These are phyloP conservation scores for Aspergillus leporis DNA, from an alignment of 495 filamentous ascomycete species.

Conservation along the genomic window DNA sequence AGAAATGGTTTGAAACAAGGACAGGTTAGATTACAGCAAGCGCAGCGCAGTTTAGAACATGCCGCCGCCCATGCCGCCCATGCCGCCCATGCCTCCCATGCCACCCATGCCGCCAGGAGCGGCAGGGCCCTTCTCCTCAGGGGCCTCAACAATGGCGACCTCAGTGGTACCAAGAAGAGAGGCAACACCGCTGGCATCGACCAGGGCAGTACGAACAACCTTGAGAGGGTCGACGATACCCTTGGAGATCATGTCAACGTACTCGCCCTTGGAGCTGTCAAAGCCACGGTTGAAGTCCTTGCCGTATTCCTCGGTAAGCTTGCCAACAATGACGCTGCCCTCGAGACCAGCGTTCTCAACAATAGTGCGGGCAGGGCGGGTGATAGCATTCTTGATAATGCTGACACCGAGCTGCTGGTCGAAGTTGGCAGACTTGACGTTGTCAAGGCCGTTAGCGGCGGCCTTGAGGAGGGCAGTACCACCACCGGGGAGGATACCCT, in stretches of 20 bases:
- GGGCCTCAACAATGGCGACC: conserved; percentile 93
- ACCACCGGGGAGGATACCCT: conserved; percentile 97
- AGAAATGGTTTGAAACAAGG: conserved; percentile 25
- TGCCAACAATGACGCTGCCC: conserved; percentile 95
- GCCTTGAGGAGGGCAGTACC: conserved; percentile 98
- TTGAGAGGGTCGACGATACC: conserved; percentile 99
- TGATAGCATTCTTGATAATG: conserved; percentile 97
- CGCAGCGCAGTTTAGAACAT: conserved; percentile 45
- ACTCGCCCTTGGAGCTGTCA: conserved; percentile 94
- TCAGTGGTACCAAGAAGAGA: conserved; percentile 97
- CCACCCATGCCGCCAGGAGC: conserved; percentile 58
- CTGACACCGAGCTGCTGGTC: conserved; percentile 98
- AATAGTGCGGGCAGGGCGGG: conserved; percentile 88
- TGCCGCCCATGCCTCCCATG: conserved; percentile 68
- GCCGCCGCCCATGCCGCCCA: conserved; percentile 62
- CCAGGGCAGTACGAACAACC: conserved; percentile 93
- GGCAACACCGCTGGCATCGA: conserved; percentile 94
- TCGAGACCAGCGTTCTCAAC: conserved; percentile 97
- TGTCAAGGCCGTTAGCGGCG: conserved; percentile 78
- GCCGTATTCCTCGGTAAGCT: conserved; percentile 92
- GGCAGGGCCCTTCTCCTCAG: conserved; percentile 80
- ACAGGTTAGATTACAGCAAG: conserved; percentile 14
- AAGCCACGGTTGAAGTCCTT: conserved; percentile 97
- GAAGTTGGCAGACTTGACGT: conserved; percentile 89
- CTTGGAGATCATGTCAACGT: conserved; percentile 94